Evolutionary conservation across 352 stramenopile species (phyloP), one percentile per base, ranked within the genome.

Genomic region (Pythium biforme): DNA sequence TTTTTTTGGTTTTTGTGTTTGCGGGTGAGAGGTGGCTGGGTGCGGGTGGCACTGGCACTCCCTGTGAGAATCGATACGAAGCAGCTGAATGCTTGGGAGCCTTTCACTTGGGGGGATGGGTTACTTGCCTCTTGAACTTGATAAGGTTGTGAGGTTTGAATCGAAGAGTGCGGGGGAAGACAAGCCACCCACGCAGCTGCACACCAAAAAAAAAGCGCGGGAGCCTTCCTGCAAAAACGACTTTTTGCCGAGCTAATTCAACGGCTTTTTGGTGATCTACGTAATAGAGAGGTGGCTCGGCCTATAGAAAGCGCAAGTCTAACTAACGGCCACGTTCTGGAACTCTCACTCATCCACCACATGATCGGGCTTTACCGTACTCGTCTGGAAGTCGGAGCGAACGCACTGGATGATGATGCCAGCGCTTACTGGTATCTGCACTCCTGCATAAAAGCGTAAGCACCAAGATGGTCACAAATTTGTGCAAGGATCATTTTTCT

Each of bases 171-270:
- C 1, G 22, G 14, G 26, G 9, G 49, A 55, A 66, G 59, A 55
- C 59, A 49, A 40, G 50, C 49, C 59, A 52, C 20, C 55, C 29
- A 46, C 59, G 62, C 62, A 69, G 62, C 62, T 69, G 62, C 62
- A 57, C 58, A 29, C 43, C 34, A 66, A 43, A 51, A 52, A 64
- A 59, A 48, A 65, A 65, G 25, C 31, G 25, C 17, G 19, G 23
- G 53, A 48, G 33, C 25, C 39, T 50, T 11, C 33, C 31, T 43
- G 49, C 49, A n/a, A 53, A 62, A 62, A 31, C 55, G 29, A 55
- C 34, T 57, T 57, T 57, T 46, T 15, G 8, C 27, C 14, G 53
- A 34, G 48, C 39, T 26, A 57, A 58, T 19, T 61, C 52, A 67
- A 67, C 60, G 22, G 51, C 23, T 40, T 59, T 8, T 19, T 19